A percentile compares a stretch with the other conserved stretches of the same genome.
Evolutionary conservation across 306 rosid species (phyloP).

Genomic region (Lathyrus tuberosus): DNA sequence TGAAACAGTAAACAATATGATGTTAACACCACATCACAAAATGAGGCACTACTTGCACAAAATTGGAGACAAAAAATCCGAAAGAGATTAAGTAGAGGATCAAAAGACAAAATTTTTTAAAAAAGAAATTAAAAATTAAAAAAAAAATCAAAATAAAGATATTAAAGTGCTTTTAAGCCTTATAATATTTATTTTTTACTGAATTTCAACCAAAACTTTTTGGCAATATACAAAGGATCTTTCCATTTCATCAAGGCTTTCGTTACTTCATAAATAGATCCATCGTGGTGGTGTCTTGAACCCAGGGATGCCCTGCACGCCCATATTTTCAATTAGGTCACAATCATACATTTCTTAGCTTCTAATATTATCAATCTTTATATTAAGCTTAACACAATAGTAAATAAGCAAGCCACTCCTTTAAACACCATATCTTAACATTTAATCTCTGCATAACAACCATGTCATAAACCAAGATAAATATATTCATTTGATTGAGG

Average conservation of each 20-base stretch:
- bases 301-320: background rate
- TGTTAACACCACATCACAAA: too few relatives aligned
- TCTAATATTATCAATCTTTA: background rate
- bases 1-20: too few relatives aligned
- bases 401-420: conserved; percentile 11
- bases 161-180: too few relatives aligned
- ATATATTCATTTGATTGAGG: conserved; percentile 59
- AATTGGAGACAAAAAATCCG: too few relatives aligned
- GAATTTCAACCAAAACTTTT: conserved; percentile 20
- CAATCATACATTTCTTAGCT: background rate
- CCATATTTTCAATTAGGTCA: background rate
- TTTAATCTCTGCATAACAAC: background rate
- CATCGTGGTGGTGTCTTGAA: background rate
- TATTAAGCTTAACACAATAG: background rate
- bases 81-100: too few relatives aligned
- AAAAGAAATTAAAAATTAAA: too few relatives aligned
- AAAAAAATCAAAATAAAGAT: too few relatives aligned
- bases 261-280: conserved; percentile 8
- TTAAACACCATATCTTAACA: background rate
- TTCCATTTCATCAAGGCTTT: conserved; percentile 7
- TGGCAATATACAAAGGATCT: conserved; percentile 22
- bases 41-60: too few relatives aligned
- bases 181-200: background rate
- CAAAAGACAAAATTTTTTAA: too few relatives aligned
- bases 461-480: background rate